Conservation (phyloP, 805 yeast genomes). For the Metschnikowia henanensis region DNA sequence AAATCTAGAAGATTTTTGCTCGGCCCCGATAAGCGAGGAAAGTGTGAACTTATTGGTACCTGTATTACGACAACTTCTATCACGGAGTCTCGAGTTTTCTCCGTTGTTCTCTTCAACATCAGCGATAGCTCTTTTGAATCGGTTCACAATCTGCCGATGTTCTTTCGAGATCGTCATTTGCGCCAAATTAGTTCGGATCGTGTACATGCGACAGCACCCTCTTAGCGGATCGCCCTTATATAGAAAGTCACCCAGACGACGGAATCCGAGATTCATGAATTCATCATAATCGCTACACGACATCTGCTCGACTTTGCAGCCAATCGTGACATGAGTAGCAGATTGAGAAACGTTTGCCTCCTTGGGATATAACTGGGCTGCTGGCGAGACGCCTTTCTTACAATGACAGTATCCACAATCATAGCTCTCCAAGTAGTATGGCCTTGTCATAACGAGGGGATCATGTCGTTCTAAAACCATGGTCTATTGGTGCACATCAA, state of each 20-base stretch:
- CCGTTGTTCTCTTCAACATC: constrained; percentile 5
- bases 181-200: constrained; percentile 62
- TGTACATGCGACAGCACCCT: constrained; percentile 77
- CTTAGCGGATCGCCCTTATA: constrained; percentile 66
- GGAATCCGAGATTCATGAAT: constrained; percentile 70
- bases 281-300: constrained; percentile 56
- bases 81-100: background rate
- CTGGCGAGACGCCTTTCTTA: constrained; percentile 25
- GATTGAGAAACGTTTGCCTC: constrained; percentile 23
- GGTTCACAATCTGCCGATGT: constrained; percentile 61
- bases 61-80: background rate
- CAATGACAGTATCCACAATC: constrained; percentile 77
- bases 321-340: constrained; percentile 29
- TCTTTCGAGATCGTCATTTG: constrained; percentile 58
- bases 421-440: constrained; percentile 42
- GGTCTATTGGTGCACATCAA: too few relatives aligned
- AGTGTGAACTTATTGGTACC: constrained; percentile 19
- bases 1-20: constrained; percentile 35
- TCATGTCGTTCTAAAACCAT: constrained; percentile 8
- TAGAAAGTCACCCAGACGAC: constrained; percentile 73
- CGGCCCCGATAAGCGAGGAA: constrained; percentile 39
- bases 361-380: constrained; percentile 18
- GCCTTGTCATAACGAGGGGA: constrained; percentile 38
- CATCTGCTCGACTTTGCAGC: constrained; percentile 45
- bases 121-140: constrained; percentile 48